Evolutionary conservation across 768 basidiomycete species (phyloP), one percentile per base, ranked within the genome.

Genomic region (Roridomyces roridus): DNA sequence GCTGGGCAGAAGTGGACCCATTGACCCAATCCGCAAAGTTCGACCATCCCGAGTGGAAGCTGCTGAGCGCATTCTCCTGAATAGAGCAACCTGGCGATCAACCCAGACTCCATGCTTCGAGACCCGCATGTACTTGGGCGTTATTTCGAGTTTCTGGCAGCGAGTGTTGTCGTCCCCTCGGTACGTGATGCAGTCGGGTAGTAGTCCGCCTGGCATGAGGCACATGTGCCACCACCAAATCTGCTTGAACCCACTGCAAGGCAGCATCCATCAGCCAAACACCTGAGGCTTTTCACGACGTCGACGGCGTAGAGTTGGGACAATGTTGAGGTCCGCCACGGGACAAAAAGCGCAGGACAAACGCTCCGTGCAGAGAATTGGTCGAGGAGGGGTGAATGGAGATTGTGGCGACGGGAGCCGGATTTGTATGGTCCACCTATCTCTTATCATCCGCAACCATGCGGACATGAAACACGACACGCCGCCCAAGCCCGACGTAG

Each of bases 21-120:
- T 68, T 68, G 20, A 67, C 29, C 45, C 55, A 65, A n/a, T 65
- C 47, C 18, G 67, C 57, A 57, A 65, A 67, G 25, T 64, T 64
- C 4, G 64, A 59, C 61, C 60, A 67, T 7, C 65, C 65, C 2
- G 63, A 25, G 25, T 63, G 56, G 35, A 63, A 62, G 4, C 56
- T 52, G 20, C 54, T 28, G 12, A 63, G 35, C 14, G 60, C 63
- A 4, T 46, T 53, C 43, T 65, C 66, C 37, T 68, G 67, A 12
- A 44, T 14, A 57, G 4, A 11, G 60, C 66, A n/a, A 68, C 29
- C 3, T 34, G 21, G 6, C 59, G 24, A 36, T 67, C 50, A n/a
- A 58, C 63, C 59, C 59, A 67, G n/a, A 66, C 18, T 7, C 62
- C 66, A 21, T 45, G 12, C 29, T 64, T 58, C 2, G 66, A 67